phyloP scores from a whole-genome alignment of 805 yeast genomes.

The Yamadazyma endophytica region DNA sequence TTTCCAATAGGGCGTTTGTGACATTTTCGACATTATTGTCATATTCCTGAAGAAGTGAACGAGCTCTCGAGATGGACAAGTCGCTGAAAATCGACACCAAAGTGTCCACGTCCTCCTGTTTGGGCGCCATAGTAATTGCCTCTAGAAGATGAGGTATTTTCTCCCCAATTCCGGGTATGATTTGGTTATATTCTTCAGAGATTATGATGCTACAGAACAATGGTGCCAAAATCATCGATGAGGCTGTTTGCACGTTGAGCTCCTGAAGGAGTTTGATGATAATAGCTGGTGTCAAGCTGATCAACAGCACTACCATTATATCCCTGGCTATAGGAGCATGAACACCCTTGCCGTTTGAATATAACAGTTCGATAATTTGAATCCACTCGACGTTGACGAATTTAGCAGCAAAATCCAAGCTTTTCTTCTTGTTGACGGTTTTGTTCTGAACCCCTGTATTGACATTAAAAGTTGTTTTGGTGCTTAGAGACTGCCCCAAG shows the following conservation, averaged over 20 bases:
- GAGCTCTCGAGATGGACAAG: conserved; percentile 43
- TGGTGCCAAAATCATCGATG: conserved; percentile 46
- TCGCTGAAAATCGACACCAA: conserved; percentile 54
- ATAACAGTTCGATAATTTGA: conserved; percentile 53
- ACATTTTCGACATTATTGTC: conserved; percentile 52
- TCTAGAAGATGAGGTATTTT: conserved; percentile 44
- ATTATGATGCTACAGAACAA: conserved; percentile 51
- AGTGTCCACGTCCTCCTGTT: conserved; percentile 7
- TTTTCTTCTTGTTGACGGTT: conserved; percentile 21
- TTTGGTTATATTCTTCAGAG: conserved; percentile 41
- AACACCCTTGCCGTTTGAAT: conserved; percentile 53
- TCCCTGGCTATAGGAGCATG: conserved; percentile 44
- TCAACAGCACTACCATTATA: conserved; percentile 48
- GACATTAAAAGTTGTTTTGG: conserved; percentile 13
- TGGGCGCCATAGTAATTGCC: conserved; percentile 8
- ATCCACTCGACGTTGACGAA: conserved; percentile 59
- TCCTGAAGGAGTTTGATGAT: conserved; percentile 39
- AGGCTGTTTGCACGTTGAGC: conserved; percentile 40
- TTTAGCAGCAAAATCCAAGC: conserved; percentile 43
- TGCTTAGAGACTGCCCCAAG: conserved; percentile 35
- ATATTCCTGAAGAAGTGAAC: conserved; percentile 47
- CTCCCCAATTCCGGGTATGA: conserved; percentile 50
- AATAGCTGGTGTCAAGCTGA: conserved; percentile 43
- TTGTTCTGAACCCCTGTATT: conserved; percentile 4
- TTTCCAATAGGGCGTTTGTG: conserved; percentile 58